A percentile compares a stretch with the other conserved stretches of the same genome.
phyloP scores from a whole-genome alignment of 2,329 filamentous ascomycete species.

The Pseudogymnoascus sp. region DNA sequence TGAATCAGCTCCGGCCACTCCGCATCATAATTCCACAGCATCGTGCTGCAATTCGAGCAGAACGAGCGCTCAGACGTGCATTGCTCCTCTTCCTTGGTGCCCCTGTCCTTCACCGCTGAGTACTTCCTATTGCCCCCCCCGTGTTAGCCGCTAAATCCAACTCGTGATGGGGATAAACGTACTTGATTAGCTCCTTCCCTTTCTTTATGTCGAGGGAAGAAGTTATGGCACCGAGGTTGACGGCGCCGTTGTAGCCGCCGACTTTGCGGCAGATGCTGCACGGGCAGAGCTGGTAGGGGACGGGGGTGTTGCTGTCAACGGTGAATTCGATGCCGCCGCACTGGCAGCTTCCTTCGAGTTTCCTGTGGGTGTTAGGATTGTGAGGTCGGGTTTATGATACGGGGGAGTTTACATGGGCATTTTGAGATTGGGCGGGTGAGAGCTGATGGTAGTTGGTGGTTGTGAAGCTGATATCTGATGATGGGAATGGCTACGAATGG shows the following conservation, averaged over 20 bases:
- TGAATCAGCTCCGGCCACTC: conserved; percentile 42
- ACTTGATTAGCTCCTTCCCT: conserved; percentile 39
- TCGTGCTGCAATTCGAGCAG: conserved; percentile 39
- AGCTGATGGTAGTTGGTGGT: not conserved
- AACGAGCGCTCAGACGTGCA: conserved; percentile 40
- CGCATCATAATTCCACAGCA: conserved; percentile 41
- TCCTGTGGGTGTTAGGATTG: conserved; percentile 25
- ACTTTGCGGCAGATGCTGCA: conserved; percentile 43
- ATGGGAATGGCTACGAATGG: not conserved
- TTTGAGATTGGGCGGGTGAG: not conserved
- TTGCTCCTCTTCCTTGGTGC: conserved; percentile 31
- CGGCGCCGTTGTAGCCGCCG: conserved; percentile 36
- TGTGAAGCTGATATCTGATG: not conserved
- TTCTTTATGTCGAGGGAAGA: conserved; percentile 35
- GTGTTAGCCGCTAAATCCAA: not conserved
- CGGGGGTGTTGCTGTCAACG: conserved; percentile 38
- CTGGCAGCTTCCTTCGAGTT: conserved; percentile 42
- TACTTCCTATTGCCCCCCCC: conserved; percentile 33
- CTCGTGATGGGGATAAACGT: conserved; percentile 12
- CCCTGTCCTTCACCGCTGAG: conserved; percentile 36
- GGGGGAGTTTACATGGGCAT: not conserved
- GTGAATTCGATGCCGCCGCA: conserved; percentile 40
- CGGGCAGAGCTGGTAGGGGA: conserved; percentile 41
- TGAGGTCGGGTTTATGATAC: not conserved
- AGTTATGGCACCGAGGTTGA: conserved; percentile 40